Evolutionary conservation across 257 asterid species (phyloP), one percentile per base, ranked within the genome.

Genomic region (Capsicum chinense): DNA sequence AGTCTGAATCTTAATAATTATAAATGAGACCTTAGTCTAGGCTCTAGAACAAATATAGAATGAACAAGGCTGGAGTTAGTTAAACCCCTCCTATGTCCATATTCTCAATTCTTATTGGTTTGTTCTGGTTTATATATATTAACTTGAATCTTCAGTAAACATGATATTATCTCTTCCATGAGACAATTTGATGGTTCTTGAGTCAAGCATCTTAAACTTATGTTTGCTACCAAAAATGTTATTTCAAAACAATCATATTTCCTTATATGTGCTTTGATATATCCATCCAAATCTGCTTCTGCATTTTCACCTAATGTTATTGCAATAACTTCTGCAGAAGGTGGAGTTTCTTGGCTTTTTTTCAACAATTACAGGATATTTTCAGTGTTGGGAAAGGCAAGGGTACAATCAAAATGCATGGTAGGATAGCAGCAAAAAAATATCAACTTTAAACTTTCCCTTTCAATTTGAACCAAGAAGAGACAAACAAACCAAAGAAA

Each of bases 101-200:
- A 10, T 44, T 80, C 67, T 69, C 76, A 44, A 84, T 76, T 56
- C 59, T 74, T 3, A 66, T 12, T 42, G 79, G 47, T 68, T 74
- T 64, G 7, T 39, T 81, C 59, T 76, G 87, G 50, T 52, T 85
- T 92, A 17, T 85, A 89, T 56, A 85, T 56, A 50, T 84, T 81
- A 76, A 76, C 68, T 62, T 93, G 93, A 90, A 93, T 58, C 88
- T 87, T 93, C 87, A 86, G 85, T 42, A 92, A 86, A 80, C 83
- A 70, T 2, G 92, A 88, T 15, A 89, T 93, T 50, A 91, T 85
- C 84, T 88, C 90, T 14, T 81, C 93, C 90, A 93, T 92, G 87
- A 93, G 97, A 70, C 93, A 85, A 73, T 87, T 85, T 39, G 56
- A 86, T 7, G 95, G 92, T 81, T 90, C 89, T 87, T 81, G 88